These are phyloP conservation scores for Rhododendron ferrugineum DNA, from an alignment of 148 eudicot genomes.

Conservation along the genomic window DNA sequence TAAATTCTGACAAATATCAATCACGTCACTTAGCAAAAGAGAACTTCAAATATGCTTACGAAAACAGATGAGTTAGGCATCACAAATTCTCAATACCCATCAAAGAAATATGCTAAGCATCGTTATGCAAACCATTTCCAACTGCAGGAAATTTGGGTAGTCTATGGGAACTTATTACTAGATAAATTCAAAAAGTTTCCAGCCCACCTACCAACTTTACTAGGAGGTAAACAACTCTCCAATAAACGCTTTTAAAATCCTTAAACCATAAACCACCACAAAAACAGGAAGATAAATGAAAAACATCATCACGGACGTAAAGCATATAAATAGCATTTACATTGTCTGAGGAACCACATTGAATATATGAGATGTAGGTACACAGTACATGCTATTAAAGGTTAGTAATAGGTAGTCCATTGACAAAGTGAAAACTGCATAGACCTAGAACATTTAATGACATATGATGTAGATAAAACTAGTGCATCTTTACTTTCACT, in stretches of 20 bases:
- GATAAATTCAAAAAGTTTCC: not conserved
- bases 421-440: not conserved
- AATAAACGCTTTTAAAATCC: not conserved
- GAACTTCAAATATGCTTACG: not conserved
- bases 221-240: not conserved
- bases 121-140: not conserved
- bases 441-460: not conserved
- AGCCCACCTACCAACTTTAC: not conserved
- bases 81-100: not conserved
- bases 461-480: not conserved
- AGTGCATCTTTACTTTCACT: not conserved
- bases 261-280: not conserved
- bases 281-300: not conserved
- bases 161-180: not conserved
- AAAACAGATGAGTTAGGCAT: not conserved
- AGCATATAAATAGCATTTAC: not conserved
- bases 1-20: not conserved
- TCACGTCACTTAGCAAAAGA: not conserved
- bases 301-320: not conserved
- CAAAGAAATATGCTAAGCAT: not conserved
- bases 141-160: not conserved
- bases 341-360: not conserved
- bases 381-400: not conserved
- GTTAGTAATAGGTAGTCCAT: not conserved
- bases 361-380: not conserved